These are phyloP conservation scores for Punica granatum DNA, from an alignment of 345 rosid species.

Conservation along the genomic window DNA sequence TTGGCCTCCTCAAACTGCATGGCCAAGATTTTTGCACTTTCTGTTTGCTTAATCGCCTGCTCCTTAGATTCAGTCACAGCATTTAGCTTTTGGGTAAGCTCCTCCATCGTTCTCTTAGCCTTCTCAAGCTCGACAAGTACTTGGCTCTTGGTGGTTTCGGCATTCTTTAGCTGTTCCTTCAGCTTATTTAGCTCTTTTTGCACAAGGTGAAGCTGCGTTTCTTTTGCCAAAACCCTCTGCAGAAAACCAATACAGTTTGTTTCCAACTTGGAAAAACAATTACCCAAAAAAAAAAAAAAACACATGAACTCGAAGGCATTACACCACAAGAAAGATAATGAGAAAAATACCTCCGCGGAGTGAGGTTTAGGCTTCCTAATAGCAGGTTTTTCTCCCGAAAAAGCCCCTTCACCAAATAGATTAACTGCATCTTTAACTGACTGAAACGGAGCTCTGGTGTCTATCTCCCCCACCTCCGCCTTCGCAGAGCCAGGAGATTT, in stretches of 20 bases:
- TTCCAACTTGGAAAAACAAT: neutral
- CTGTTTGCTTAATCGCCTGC: conserved; percentile 49
- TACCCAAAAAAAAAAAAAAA: neutral
- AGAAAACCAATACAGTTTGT: conserved; percentile 6
- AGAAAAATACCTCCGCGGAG: conserved; percentile 63
- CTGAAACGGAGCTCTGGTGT: conserved; percentile 94
- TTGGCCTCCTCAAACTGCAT: conserved; percentile 49
- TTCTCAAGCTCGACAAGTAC: conserved; percentile 75
- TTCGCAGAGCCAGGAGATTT: conserved; percentile 47
- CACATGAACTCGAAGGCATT: neutral
- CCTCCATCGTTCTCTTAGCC: conserved; percentile 60
- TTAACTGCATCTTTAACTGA: conserved; percentile 93
- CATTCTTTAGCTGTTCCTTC: conserved; percentile 67
- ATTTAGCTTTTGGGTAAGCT: conserved; percentile 52
- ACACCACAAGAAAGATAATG: neutral
- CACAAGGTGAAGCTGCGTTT: conserved; percentile 79
- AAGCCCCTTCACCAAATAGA: conserved; percentile 86
- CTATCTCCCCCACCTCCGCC: conserved; percentile 93
- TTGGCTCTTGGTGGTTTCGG: conserved; percentile 59
- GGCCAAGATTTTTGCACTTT: conserved; percentile 51
- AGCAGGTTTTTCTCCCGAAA: conserved; percentile 66
- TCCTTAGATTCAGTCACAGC: conserved; percentile 52
- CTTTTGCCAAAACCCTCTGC: conserved; percentile 74
- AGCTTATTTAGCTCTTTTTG: conserved; percentile 70
- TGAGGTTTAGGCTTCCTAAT: conserved; percentile 56